phyloP scores from a whole-genome alignment of 106 monocot species.

The Dioscorea alata region DNA sequence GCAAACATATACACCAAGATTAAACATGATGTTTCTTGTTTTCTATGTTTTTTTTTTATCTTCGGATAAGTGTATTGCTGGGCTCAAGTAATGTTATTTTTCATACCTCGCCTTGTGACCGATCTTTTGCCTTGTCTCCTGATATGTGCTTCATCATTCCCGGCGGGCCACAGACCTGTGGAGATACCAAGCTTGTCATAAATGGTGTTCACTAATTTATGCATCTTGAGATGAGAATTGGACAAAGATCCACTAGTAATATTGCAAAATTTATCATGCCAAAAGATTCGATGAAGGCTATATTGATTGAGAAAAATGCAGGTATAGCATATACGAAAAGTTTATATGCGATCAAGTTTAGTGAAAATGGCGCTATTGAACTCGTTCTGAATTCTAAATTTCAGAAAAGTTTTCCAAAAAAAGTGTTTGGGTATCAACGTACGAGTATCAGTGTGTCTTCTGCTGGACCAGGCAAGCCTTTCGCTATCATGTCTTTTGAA shows the following conservation, averaged over 20 bases:
- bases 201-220: not conserved
- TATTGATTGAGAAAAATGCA: not conserved
- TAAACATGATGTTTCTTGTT: no score
- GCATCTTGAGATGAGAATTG: no score
- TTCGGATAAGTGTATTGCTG: no score
- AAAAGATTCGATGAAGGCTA: no score
- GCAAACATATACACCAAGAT: slow-evolving; percentile 7
- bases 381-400: not conserved
- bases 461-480: slow-evolving; percentile 74
- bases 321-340: not conserved
- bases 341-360: no score
- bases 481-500: slow-evolving; percentile 75
- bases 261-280: no score
- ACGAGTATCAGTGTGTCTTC: slow-evolving; percentile 85
- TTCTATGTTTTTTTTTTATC: no score
- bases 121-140: slow-evolving; percentile 81
- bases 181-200: not conserved
- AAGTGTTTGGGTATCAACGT: slow-evolving; percentile 16
- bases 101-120: slow-evolving; percentile 84
- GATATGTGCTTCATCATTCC: slow-evolving; percentile 97
- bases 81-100: no score
- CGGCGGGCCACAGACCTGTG: slow-evolving; percentile 92
- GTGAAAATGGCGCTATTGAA: no score
- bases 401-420: not conserved
- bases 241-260: no score